Evolutionary conservation across 208 protist genomes (phyloP), one percentile per base, ranked within the genome.

Genomic region (Trypanosoma boissoni): DNA sequence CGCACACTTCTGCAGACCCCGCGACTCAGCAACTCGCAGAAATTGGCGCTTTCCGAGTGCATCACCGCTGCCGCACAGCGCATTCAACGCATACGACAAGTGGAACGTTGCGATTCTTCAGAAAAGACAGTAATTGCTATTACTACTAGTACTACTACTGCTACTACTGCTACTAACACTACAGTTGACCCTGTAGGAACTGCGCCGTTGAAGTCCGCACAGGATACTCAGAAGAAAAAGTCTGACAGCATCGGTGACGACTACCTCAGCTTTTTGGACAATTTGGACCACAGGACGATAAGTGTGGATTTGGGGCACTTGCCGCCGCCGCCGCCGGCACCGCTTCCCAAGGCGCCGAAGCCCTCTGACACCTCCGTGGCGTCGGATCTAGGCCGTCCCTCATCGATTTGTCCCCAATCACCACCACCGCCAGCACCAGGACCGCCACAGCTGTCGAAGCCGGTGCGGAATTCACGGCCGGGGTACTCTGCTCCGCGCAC

Each of bases 41-140:
- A 59, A 31, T 51, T 78, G 26, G 51, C 50, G 1, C 64, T 89
- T 9, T 75, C 76, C 60, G 72, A 78, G 36, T 85, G 83, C 57
- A 74, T 86, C 55, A 76, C 76, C 42, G 76, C 86, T 51, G 76
- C 89, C 0, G 79, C 77, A 12, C 78, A 76, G 42, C 70, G 72
- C 14, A 69, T 89, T 31, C 80, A 85, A 55, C 63, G 64, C 1
- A 64, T 88, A 24, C 76, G 74, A 26, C 24, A 6, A 29, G 29
- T 3, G 37, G 3, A 18, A 28, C n/a, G 12, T 26, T 14, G 37
- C 28, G 18, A 24, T 24, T 16, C n/a, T 10, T 21, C 36, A 51
- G 10, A 0, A 51, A 60, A 12, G 21, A 6, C 27, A 23, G 21
- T 43, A 54, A 36, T 23, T 28, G n/a, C n/a, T n/a, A n/a, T n/a